phyloP scores from a whole-genome alignment of 148 eudicot genomes.

The Fagopyrum homotropicum region DNA sequence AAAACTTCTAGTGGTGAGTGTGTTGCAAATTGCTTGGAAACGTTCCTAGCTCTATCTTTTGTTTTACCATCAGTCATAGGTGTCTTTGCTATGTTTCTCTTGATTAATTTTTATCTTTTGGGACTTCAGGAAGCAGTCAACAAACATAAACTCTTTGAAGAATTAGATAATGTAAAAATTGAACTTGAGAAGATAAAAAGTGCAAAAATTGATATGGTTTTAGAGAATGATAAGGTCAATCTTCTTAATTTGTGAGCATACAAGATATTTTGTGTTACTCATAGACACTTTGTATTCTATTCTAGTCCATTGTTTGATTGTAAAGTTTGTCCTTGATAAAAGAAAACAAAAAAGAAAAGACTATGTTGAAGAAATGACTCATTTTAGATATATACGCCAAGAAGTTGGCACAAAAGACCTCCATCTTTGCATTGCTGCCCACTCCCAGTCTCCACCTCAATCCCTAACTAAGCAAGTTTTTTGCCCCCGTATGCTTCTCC shows the following conservation, averaged over 20 bases:
- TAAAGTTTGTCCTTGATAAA: neutral
- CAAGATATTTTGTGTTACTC: neutral
- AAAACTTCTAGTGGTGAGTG: too few species aligned
- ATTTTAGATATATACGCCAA: neutral
- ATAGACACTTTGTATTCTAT: neutral
- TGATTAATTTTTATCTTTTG: neutral
- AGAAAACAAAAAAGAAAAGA: neutral
- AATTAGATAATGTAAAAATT: conserved; percentile 48
- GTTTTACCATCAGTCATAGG: neutral
- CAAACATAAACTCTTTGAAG: conserved; percentile 21
- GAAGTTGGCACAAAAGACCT: neutral
- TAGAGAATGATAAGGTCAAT: conserved; percentile 53
- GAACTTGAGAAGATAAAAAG: conserved; percentile 33
- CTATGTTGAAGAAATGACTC: neutral
- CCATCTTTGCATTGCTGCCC: too few species aligned
- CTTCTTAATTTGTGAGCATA: neutral
- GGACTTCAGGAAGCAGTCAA: conserved; percentile 22
- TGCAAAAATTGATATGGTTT: conserved; percentile 33
- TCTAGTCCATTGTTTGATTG: neutral
- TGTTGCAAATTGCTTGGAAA: too few species aligned
- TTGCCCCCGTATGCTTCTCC: too few species aligned
- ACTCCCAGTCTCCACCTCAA: too few species aligned
- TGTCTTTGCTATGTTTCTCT: neutral
- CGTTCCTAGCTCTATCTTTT: neutral
- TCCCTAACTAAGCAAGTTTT: too few species aligned